Evolutionary conservation across 2,329 filamentous ascomycete genomes (phyloP).

Genomic region (Amesomyces nigricolor): DNA sequence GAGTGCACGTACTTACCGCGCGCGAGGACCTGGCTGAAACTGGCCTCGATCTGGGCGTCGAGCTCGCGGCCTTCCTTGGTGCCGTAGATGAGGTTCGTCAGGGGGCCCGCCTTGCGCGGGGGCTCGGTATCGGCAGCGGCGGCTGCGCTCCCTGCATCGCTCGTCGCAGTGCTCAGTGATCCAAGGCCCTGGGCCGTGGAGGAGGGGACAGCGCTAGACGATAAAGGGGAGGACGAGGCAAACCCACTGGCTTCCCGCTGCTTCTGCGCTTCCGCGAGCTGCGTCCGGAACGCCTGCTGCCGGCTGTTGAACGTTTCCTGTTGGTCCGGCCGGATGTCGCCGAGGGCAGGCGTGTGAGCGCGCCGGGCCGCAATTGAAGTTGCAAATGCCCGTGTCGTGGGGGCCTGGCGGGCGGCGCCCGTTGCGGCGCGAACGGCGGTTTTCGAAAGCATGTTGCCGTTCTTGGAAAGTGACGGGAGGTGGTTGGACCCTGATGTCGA

Average conservation of each 20-base stretch:
- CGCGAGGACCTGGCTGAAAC: constrained; percentile 90
- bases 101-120: constrained; percentile 62
- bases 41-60: constrained; percentile 91
- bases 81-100: constrained; percentile 91
- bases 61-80: constrained; percentile 92
- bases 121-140: constrained; percentile 52
- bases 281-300: constrained; percentile 82
- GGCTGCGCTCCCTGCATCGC: constrained; percentile 50
- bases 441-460: constrained; percentile 43
- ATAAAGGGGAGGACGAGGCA: constrained; percentile 29
- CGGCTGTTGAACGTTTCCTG: constrained; percentile 73
- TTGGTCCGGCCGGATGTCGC: constrained; percentile 70
- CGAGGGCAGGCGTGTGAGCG: constrained; percentile 64
- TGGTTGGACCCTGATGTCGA: constrained; percentile 3
- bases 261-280: constrained; percentile 69
- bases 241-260: constrained; percentile 80
- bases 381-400: constrained; percentile 48
- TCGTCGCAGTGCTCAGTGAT: constrained; percentile 50
- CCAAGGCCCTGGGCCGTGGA: constrained; percentile 44
- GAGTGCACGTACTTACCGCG: constrained; percentile 98
- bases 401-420: constrained; percentile 12
- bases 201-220: constrained; percentile 34
- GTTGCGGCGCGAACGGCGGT: constrained; percentile 43
- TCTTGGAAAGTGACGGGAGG: constrained; percentile 9
- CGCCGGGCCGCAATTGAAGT: constrained; percentile 43